Evolutionary conservation across 495 filamentous ascomycete genomes (phyloP).

Genomic region (Trichocladium antarcticum): DNA sequence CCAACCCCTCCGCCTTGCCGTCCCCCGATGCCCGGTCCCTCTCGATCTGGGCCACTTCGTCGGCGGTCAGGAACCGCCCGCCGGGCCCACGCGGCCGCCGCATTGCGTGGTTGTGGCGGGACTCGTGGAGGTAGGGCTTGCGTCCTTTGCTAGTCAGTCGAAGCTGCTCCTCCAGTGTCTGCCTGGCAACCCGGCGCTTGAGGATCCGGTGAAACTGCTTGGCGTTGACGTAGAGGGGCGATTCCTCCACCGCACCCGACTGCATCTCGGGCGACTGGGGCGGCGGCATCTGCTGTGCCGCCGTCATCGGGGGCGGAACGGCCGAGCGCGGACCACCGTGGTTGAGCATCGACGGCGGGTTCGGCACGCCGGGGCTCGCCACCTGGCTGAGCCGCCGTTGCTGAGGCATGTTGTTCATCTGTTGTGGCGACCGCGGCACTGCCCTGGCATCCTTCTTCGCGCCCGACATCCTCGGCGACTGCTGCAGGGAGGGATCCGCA

Average conservation of each 20-base stretch:
- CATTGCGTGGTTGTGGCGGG: conserved; percentile 99
- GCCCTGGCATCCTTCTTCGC: conserved; percentile 47
- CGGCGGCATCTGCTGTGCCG: conserved; percentile 43
- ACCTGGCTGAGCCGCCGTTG: conserved; percentile 53
- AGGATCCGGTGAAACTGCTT: conserved; percentile 98
- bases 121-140: conserved; percentile 96
- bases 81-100: conserved; percentile 89
- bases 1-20: conserved; percentile 23
- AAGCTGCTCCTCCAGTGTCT: conserved; percentile 83
- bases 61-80: conserved; percentile 93
- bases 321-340: conserved; percentile 34
- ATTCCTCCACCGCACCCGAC: conserved; percentile 69
- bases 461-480: conserved; percentile 48
- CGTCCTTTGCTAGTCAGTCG: conserved; percentile 88
- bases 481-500: conserved; percentile 43
- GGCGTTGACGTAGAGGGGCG: conserved; percentile 93
- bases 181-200: conserved; percentile 83
- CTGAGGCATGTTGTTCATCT: conserved; percentile 43
- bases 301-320: conserved; percentile 39
- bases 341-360: conserved; percentile 47
- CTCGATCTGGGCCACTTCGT: conserved; percentile 90
- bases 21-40: conserved; percentile 37
- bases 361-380: conserved; percentile 49
- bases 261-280: conserved; percentile 78
- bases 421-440: conserved; percentile 49